These are phyloP conservation scores for Kalmusia sp. DNA, from an alignment of 2,329 filamentous ascomycete species.

Conservation along the genomic window DNA sequence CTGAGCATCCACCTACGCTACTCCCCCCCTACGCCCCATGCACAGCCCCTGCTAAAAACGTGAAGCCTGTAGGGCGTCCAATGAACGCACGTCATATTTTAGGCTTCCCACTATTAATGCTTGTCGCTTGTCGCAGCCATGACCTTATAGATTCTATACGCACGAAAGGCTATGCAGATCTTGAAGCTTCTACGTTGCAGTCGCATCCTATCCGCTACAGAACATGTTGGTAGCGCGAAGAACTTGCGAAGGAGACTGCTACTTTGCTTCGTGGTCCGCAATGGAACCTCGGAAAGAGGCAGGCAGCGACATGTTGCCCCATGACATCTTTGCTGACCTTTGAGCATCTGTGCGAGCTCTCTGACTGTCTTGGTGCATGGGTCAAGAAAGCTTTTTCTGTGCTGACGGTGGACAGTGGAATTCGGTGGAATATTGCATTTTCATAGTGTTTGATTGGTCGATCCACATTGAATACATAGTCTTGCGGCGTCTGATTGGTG, in stretches of 20 bases:
- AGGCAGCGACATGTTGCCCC: background rate
- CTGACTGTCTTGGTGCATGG: background rate
- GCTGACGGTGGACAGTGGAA: background rate
- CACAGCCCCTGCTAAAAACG: conserved; percentile 6
- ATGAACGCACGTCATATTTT: background rate
- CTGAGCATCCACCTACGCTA: conserved; percentile 1
- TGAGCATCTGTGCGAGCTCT: background rate
- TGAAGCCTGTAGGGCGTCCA: background rate
- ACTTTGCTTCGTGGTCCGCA: background rate
- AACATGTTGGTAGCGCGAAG: no score
- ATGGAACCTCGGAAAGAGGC: background rate
- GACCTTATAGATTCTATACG: background rate
- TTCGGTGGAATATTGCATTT: background rate
- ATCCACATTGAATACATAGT: background rate
- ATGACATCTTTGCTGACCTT: background rate
- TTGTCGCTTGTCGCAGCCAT: background rate
- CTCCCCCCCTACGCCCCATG: background rate
- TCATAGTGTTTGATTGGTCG: background rate
- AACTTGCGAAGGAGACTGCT: no score
- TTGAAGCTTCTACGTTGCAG: background rate
- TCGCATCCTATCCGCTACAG: background rate
- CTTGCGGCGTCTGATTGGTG: background rate
- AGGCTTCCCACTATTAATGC: conserved; percentile 4
- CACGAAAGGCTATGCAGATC: background rate
- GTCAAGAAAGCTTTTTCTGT: background rate